These are phyloP conservation scores for Irineochytrium annulatum DNA, from an alignment of 192 early-diverging fungal species.

Conservation along the genomic window DNA sequence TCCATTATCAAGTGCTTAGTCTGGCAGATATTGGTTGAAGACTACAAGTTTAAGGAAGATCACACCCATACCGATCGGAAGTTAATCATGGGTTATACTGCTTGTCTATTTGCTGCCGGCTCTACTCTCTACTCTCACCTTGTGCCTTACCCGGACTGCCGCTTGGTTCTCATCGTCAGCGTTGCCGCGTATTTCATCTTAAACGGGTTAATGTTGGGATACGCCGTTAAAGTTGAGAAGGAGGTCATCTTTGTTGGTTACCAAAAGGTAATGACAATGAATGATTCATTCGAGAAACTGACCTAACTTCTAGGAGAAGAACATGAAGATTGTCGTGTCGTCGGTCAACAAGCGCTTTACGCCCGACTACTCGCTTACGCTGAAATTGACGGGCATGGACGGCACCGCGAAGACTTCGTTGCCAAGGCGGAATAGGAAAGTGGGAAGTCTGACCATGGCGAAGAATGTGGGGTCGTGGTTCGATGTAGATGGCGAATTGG, in stretches of 20 bases:
- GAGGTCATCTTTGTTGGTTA: slow-evolving; percentile 39
- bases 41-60: slow-evolving; percentile 49
- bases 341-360: slow-evolving; percentile 22
- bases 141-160: slow-evolving; percentile 37
- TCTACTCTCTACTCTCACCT: slow-evolving; percentile 40
- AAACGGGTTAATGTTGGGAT: slow-evolving; percentile 32
- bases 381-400: slow-evolving; percentile 9
- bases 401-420: too few species aligned
- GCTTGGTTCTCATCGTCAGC: slow-evolving; percentile 29
- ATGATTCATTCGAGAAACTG: neutral
- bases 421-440: slow-evolving; percentile 4
- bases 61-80: slow-evolving; percentile 79
- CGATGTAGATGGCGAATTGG: slow-evolving; percentile 39
- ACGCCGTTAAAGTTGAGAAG: slow-evolving; percentile 30
- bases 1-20: neutral
- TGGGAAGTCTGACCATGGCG: slow-evolving; percentile 1
- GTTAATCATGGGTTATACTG: slow-evolving; percentile 74
- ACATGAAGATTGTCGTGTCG: slow-evolving; percentile 17
- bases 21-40: slow-evolving; percentile 31
- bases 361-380: slow-evolving; percentile 23
- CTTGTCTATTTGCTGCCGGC: slow-evolving; percentile 67
- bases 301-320: slow-evolving; percentile 16
- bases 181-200: slow-evolving; percentile 34
- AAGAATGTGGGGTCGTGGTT: slow-evolving; percentile 34
- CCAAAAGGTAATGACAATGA: slow-evolving; percentile 20